Evolutionary conservation across 129 eudicot genomes (phyloP), one percentile per base, ranked within the genome.

Genomic region (Glebionis coronaria): DNA sequence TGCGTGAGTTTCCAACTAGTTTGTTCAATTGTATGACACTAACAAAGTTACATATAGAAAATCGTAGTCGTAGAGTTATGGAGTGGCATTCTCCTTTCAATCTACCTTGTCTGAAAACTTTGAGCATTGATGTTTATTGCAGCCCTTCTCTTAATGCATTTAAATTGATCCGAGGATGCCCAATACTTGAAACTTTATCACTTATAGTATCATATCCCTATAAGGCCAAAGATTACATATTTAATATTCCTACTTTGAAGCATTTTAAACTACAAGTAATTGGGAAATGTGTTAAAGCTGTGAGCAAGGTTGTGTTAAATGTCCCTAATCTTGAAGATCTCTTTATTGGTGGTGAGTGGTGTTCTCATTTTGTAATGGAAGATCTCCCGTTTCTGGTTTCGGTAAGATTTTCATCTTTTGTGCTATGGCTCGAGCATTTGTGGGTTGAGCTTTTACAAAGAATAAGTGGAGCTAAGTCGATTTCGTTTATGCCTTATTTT

Each of bases 171-270:
- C n/a, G 1, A 10, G 54, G 54, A 12, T 49, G 19, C 54, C 54
- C 54, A 49, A 12, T 56, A 56, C 29, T 54, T 4, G 59, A n/a
- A n/a, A n/a, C n/a, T n/a, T n/a, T 19, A 1, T 53, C 58, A 15
- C 25, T n/a, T 8, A 0, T 12, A 13, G 13, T 3, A 0, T 0
- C 14, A 13, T 5, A 2, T 12, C 9, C 1, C 14, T 1, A 0
- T 49, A 1, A 49, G 1, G 5, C 9, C 2, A 14, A 49, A 13
- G 18, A 49, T 1, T 49, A 9, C 16, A 12, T 5, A 4, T 49
- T 49, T 2, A 2, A 15, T 6, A 49, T 49, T 0, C 0, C 8
- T 12, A 49, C 54, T 1, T 49, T 49, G 16, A 49, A 49, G 54
- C 54, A 13, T 0, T 13, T 49, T 1, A 49, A 49, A 13, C 18